Conservation (phyloP, 1,139 yeast species). For the Wickerhamomyces sp. region DNA sequence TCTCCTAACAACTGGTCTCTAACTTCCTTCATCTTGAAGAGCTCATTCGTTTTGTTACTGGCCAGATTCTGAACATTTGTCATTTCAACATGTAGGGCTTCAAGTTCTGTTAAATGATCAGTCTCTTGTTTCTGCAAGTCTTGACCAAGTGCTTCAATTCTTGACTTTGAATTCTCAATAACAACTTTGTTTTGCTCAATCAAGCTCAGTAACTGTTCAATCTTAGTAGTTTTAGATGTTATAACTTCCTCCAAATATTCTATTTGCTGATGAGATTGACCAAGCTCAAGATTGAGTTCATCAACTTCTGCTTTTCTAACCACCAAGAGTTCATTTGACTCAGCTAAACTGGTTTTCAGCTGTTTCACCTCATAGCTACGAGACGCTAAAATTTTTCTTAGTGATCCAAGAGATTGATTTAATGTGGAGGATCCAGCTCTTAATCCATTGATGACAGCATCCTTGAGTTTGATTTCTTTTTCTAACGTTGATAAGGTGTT, state of each 20-base stretch:
- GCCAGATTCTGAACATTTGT: conserved; percentile 27
- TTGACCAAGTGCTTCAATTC: conserved; percentile 22
- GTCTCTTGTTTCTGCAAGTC: conserved; percentile 28
- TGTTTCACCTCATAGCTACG: not conserved
- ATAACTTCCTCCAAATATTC: conserved; percentile 5
- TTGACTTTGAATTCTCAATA: conserved; percentile 24
- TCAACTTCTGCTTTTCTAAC: conserved; percentile 23
- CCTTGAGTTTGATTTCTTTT: conserved; percentile 6
- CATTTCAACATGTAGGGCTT: conserved; percentile 31
- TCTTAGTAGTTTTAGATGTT: conserved; percentile 10
- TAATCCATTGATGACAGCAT: conserved; percentile 14
- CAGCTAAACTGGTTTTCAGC: conserved; percentile 5
- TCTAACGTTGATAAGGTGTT: not conserved
- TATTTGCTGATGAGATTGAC: conserved; percentile 13
- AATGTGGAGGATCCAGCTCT: conserved; percentile 14
- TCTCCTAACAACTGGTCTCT: conserved; percentile 20
- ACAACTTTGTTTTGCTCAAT: conserved; percentile 17
- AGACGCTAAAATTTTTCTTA: not conserved
- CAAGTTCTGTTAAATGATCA: conserved; percentile 32
- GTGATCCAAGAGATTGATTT: conserved; percentile 1
- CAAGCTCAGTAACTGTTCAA: conserved; percentile 8
- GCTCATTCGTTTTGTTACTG: conserved; percentile 24
- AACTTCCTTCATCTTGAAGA: conserved; percentile 23
- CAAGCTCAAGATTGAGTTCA: conserved; percentile 20
- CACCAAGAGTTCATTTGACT: conserved; percentile 16